Base-by-base conservation (phyloP, 352 stramenopile genomes). In the Phytopythium chamaehyphon region DNA sequence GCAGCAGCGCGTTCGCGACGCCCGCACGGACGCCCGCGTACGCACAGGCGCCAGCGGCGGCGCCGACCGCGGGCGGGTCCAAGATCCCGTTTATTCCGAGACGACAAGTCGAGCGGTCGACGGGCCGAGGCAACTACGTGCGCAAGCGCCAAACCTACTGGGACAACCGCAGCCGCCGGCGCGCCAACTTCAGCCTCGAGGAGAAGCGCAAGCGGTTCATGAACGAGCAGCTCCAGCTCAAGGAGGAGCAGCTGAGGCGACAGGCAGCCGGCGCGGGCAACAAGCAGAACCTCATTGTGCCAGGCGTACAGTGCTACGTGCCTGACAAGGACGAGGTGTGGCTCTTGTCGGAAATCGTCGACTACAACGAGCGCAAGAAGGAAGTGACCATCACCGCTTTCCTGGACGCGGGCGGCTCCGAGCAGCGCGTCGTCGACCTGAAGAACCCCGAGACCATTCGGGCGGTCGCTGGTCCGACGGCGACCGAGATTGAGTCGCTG, bases 251-350 rank as follows among this genome's bases (percentile, higher is more conserved):
- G 50, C 64, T 76, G 19, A 73, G 78, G 22, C 76, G 75, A 2
- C 68, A 89, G 38, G 73, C 71, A 38, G 69, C 64, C 12, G 85
- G 81, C 19, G 76, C 78, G 7, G 68, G 64, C 22, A 78, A 79
- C 48, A 93, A 89, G 54, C 79, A 90, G 36, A 93, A 93, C 55
- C 62, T 92, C 47, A 93, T 93, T 59, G 86, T 93, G 3, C 80
- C 77, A 1, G 85, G 85, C n/a, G 82, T 94, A 18, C 83, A 93
- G 57, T 95, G 85, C 70, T 95, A 93, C 62, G 83, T 95, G 38
- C 85, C 85, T 15, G 85, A 95, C 61, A 86, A 90, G 46, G 79
- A 93, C 2, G 76, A 95, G 26, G 83, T 93, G 44, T 95, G 85
- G 85, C 56, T 93, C 38, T 62, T 90, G 12, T 76, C 85, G 1